Conservation (phyloP, 1,139 yeast species). For the Geotrichum reessii region DNA sequence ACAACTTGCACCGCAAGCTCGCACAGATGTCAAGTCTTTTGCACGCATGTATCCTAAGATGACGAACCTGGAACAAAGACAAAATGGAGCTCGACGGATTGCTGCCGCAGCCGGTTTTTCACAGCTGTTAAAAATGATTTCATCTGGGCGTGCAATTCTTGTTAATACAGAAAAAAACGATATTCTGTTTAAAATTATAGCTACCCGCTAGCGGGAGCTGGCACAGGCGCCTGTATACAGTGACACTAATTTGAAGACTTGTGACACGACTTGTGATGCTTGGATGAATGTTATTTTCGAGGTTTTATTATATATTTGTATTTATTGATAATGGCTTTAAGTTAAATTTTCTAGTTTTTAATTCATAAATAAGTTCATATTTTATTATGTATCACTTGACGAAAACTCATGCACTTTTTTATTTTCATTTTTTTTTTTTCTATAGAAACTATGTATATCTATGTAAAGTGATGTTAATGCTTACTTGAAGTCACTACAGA, state of each 20-base stretch:
- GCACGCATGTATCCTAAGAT: neutral
- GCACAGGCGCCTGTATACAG: neutral
- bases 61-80: neutral
- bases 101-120: conserved; percentile 8
- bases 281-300: neutral
- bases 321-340: too few relatives aligned
- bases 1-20: neutral
- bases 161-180: neutral
- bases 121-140: conserved; percentile 1
- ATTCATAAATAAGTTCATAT: too few relatives aligned
- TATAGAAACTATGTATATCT: too few relatives aligned
- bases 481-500: too few relatives aligned
- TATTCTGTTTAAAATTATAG: neutral
- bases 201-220: neutral
- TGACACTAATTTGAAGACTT: neutral
- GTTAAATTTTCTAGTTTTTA: too few relatives aligned
- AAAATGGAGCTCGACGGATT: neutral
- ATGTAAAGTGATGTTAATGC: too few relatives aligned
- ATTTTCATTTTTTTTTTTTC: too few relatives aligned
- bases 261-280: neutral
- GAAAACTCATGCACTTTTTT: too few relatives aligned
- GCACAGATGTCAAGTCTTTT: neutral
- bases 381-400: too few relatives aligned
- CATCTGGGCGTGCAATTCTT: neutral
- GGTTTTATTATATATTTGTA: too few relatives aligned